phyloP scores from a whole-genome alignment of 2,329 filamentous ascomycete species.

The Neoscytalidium dimidiatum region DNA sequence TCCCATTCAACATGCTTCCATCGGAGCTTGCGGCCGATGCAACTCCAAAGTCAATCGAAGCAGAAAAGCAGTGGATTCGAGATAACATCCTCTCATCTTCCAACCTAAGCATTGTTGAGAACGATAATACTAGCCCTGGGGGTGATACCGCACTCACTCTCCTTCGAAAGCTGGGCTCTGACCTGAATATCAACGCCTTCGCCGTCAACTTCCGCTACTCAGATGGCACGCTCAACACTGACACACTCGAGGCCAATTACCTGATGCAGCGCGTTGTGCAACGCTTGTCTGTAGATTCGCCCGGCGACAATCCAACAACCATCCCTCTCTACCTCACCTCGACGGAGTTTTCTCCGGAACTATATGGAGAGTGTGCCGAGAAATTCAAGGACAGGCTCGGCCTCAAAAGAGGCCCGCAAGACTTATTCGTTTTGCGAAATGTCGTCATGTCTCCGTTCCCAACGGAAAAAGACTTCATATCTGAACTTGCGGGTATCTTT shows the following conservation, averaged over 20 bases:
- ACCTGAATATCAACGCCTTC: slow-evolving; percentile 53
- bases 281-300: slow-evolving; percentile 44
- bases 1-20: slow-evolving; percentile 48
- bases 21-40: slow-evolving; percentile 32
- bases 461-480: slow-evolving; percentile 43
- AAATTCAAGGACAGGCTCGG: slow-evolving; percentile 48
- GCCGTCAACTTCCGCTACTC: slow-evolving; percentile 46
- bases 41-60: slow-evolving; percentile 32
- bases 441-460: slow-evolving; percentile 53
- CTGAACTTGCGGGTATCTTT: slow-evolving; percentile 38
- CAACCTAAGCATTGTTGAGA: slow-evolving; percentile 39
- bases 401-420: slow-evolving; percentile 31
- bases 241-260: slow-evolving; percentile 53
- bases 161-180: slow-evolving; percentile 46
- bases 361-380: slow-evolving; percentile 45
- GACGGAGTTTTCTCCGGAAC: slow-evolving; percentile 42
- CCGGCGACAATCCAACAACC: slow-evolving; percentile 41
- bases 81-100: slow-evolving; percentile 41
- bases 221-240: slow-evolving; percentile 43
- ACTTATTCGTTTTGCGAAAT: slow-evolving; percentile 50
- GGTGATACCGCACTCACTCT: slow-evolving; percentile 40
- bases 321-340: slow-evolving; percentile 51
- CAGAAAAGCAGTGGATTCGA: slow-evolving; percentile 43
- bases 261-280: slow-evolving; percentile 50
- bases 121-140: slow-evolving; percentile 28